phyloP scores from a whole-genome alignment of 2,329 filamentous ascomycete genomes.

The Penicillium rolfsii region DNA sequence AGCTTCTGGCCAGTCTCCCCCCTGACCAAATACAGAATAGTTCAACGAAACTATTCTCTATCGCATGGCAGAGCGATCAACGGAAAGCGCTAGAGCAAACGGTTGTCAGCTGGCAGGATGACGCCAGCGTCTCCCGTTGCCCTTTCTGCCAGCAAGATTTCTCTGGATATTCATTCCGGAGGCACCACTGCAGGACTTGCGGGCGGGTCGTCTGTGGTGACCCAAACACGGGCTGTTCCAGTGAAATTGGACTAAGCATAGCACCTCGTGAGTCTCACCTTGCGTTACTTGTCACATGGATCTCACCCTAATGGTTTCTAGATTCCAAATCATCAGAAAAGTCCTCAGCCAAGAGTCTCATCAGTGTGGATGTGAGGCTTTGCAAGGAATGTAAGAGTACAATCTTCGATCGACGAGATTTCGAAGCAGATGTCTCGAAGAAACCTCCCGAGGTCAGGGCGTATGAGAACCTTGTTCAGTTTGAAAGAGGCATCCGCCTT shows the following conservation, averaged over 20 bases:
- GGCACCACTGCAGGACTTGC: slow-evolving; percentile 94
- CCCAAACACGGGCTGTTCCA: slow-evolving; percentile 79
- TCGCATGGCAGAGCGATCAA: slow-evolving; percentile 71
- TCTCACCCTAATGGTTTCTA: slow-evolving; percentile 32
- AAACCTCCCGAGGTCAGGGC: slow-evolving; percentile 76
- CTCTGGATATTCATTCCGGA: slow-evolving; percentile 84
- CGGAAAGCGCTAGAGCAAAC: slow-evolving; percentile 86
- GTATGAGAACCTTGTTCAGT: slow-evolving; percentile 82
- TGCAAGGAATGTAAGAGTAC: slow-evolving; percentile 83
- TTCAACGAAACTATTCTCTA: slow-evolving; percentile 51
- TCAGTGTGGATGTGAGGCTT: slow-evolving; percentile 83
- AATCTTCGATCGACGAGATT: slow-evolving; percentile 75
- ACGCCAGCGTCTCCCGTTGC: slow-evolving; percentile 75
- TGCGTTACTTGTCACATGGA: not conserved
- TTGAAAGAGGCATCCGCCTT: slow-evolving; percentile 81
- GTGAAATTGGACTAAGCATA: slow-evolving; percentile 79
- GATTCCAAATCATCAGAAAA: slow-evolving; percentile 51
- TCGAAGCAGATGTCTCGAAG: slow-evolving; percentile 67
- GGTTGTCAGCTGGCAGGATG: slow-evolving; percentile 93
- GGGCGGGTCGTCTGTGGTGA: slow-evolving; percentile 93
- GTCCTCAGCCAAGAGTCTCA: slow-evolving; percentile 49
- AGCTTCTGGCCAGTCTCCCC: slow-evolving; percentile 75
- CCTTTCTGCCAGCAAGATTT: slow-evolving; percentile 98
- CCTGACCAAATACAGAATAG: slow-evolving; percentile 63
- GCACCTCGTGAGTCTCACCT: slow-evolving; percentile 58